These are phyloP conservation scores for Fraxinus velutina DNA, from an alignment of 305 asterid species.

Conservation along the genomic window DNA sequence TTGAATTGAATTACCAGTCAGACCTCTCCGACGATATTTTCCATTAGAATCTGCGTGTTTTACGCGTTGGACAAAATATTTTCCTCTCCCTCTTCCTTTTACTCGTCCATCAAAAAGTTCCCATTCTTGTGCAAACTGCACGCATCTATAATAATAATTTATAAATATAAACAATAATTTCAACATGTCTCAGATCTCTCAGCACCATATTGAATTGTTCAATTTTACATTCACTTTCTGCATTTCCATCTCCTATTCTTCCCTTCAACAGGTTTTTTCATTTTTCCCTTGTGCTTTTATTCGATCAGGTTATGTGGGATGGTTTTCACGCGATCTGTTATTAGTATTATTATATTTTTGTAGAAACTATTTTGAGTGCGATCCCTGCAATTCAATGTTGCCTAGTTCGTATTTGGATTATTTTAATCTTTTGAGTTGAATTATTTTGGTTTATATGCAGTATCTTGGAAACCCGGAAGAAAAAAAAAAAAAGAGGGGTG, in stretches of 20 bases:
- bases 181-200: constrained; percentile 28
- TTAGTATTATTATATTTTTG: neutral
- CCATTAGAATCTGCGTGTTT: constrained; percentile 36
- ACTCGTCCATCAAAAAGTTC: neutral
- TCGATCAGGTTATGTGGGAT: neutral
- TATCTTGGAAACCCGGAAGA: constrained; percentile 6
- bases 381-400: neutral
- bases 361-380: neutral
- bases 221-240: neutral
- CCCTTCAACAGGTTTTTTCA: constrained; percentile 17
- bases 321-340: constrained; percentile 15
- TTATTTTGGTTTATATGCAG: constrained; percentile 9
- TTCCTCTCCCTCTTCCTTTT: neutral
- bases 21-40: constrained; percentile 14
- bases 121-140: neutral
- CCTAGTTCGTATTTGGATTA: neutral
- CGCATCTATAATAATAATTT: neutral
- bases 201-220: constrained; percentile 23
- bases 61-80: constrained; percentile 31
- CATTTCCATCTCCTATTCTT: constrained; percentile 8
- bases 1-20: neutral
- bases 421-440: neutral
- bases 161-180: neutral
- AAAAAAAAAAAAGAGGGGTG: neutral
- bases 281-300: neutral